A percentile compares a stretch with the other conserved stretches of the same genome.
Evolutionary conservation across 2,329 filamentous ascomycete species (phyloP).

Genomic region (Penicillium crustosum): DNA sequence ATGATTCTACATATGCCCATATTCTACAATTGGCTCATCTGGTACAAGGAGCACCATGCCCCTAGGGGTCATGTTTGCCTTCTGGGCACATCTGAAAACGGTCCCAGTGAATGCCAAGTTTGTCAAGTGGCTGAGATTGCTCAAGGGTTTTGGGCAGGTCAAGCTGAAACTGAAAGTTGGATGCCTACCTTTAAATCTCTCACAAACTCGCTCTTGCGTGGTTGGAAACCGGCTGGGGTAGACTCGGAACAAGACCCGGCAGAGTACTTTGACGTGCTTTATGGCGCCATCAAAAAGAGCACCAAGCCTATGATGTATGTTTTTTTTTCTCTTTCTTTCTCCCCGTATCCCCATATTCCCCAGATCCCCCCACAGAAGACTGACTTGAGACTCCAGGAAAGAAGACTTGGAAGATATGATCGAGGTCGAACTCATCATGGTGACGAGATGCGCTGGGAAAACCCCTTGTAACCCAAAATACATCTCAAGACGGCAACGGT

Average conservation of each 20-base stretch:
- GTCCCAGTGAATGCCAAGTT: not conserved
- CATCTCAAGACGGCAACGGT: too few species aligned
- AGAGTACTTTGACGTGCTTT: conserved; percentile 4
- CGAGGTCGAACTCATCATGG: not conserved
- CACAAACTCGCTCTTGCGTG: not conserved
- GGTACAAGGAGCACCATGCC: conserved; percentile 9
- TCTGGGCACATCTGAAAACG: not conserved
- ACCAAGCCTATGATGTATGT: conserved; percentile 2
- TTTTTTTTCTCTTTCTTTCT: too few species aligned
- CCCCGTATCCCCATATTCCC: not conserved
- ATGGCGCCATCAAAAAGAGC: not conserved
- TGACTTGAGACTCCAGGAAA: conserved; percentile 8
- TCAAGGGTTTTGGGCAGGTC: conserved; percentile 20
- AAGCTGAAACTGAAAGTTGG: not conserved
- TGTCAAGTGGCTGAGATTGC: conserved; percentile 20
- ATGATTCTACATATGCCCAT: conserved; percentile 28
- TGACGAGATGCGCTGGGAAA: not conserved
- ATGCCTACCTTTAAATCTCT: not conserved
- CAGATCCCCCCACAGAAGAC: not conserved
- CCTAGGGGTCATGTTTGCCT: not conserved
- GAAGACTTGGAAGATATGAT: conserved; percentile 6
- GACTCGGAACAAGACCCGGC: conserved; percentile 11
- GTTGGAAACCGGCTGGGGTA: not conserved
- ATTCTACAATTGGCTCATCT: conserved; percentile 26
- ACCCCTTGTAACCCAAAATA: not conserved